Conservation (phyloP, 192 early-diverging fungal species). For the Allomyces arbusculus region DNA sequence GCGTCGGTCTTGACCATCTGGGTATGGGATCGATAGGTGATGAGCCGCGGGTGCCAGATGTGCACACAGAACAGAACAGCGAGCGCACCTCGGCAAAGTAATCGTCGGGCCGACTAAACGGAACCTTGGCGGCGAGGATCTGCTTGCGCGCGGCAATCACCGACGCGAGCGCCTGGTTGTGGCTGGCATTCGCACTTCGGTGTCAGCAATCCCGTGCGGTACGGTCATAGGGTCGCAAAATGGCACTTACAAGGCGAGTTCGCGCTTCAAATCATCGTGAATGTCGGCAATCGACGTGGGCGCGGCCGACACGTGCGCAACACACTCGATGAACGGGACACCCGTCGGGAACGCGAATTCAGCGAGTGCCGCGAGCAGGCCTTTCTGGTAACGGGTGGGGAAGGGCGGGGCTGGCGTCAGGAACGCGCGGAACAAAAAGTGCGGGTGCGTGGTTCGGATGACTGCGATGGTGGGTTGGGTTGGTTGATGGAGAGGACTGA, state of each 20-base stretch:
- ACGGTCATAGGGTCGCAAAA: not conserved
- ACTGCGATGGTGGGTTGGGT: no score
- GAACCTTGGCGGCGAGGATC: constrained; percentile 11
- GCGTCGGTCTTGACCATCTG: constrained; percentile 34
- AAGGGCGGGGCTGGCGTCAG: no score
- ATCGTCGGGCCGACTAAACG: constrained; percentile 26
- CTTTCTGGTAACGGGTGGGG: not conserved
- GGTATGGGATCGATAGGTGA: not conserved
- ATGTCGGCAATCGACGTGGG: constrained; percentile 6
- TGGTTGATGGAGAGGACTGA: no score
- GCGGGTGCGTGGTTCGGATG: no score
- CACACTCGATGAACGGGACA: not conserved
- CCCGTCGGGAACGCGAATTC: not conserved
- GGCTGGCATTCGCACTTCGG: not conserved
- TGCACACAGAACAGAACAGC: no score
- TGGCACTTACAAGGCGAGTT: constrained; percentile 18
- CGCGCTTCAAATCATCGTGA: constrained; percentile 32
- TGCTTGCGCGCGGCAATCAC: constrained; percentile 15
- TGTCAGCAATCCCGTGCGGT: no score
- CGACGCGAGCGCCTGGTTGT: constrained; percentile 27
- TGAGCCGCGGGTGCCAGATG: no score
- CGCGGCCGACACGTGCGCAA: not conserved
- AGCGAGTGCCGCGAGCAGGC: not conserved
- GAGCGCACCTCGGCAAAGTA: constrained; percentile 24
- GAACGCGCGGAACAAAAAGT: no score